Evolutionary conservation across 83 land plant species (phyloP).

Genomic region (Diphasiastrum complanatum): DNA sequence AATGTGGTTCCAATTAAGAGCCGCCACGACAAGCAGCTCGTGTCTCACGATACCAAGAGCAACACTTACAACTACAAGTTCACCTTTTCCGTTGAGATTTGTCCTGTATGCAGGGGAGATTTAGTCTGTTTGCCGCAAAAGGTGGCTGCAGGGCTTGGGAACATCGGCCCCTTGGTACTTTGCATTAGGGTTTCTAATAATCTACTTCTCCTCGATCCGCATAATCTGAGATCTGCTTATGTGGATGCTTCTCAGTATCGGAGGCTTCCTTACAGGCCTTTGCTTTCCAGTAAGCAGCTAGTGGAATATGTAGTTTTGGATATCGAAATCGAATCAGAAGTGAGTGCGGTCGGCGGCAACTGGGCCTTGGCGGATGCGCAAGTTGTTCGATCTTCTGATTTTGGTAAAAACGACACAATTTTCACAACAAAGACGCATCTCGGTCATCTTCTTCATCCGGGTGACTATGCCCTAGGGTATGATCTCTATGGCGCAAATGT

Average conservation of each 20-base stretch:
- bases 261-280: constrained; percentile 42
- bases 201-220: constrained; percentile 52
- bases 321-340: constrained; percentile 33
- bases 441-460: constrained; percentile 56
- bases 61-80: constrained; percentile 62
- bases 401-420: constrained; percentile 55
- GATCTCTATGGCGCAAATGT: constrained; percentile 63
- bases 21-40: constrained; percentile 61
- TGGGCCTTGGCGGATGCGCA: constrained; percentile 51
- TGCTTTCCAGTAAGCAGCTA: constrained; percentile 60
- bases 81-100: constrained; percentile 74
- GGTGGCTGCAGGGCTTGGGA: constrained; percentile 46
- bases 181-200: constrained; percentile 57
- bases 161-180: constrained; percentile 64
- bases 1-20: constrained; percentile 43
- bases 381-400: constrained; percentile 61
- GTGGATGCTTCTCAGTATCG: constrained; percentile 66
- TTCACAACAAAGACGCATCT: constrained; percentile 55
- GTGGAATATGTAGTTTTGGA: constrained; percentile 64
- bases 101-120: constrained; percentile 73
- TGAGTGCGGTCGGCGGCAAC: constrained; percentile 31
- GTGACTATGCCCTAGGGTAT: constrained; percentile 70
- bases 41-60: constrained; percentile 66
- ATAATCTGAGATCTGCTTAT: constrained; percentile 41
- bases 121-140: constrained; percentile 69